Conservation (phyloP, 345 rosid genomes). For the Acer yangbiense region DNA sequence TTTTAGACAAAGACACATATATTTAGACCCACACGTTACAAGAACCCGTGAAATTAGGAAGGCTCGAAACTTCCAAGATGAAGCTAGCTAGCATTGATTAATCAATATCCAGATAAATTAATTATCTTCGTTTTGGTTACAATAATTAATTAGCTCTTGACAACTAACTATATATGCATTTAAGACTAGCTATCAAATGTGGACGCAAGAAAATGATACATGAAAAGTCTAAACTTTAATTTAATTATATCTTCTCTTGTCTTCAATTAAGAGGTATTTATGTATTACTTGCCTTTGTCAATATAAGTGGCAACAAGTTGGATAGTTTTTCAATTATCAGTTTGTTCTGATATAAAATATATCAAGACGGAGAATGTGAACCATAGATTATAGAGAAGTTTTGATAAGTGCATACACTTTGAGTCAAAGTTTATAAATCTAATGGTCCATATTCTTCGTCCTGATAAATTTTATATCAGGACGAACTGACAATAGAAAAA, state of each 20-base stretch:
- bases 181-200: not conserved
- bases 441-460: too few relatives aligned
- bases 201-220: not conserved
- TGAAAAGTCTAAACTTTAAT: not conserved
- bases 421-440: too few relatives aligned
- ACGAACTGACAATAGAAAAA: too few relatives aligned
- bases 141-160: not conserved
- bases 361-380: too few relatives aligned
- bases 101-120: too few relatives aligned
- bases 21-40: too few relatives aligned
- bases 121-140: not conserved
- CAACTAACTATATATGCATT: not conserved
- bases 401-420: too few relatives aligned
- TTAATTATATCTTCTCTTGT: not conserved
- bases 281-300: not conserved
- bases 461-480: too few relatives aligned
- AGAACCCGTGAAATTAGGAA: not conserved
- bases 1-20: too few relatives aligned
- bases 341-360: too few relatives aligned
- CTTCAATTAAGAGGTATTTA: not conserved
- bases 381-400: too few relatives aligned
- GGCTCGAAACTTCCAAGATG: constrained; percentile 4
- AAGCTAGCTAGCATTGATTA: not conserved
- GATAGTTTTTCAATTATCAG: too few relatives aligned
- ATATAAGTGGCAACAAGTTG: not conserved